phyloP scores from a whole-genome alignment of 2,329 filamentous ascomycete genomes.

The Alternaria triticimaculans region DNA sequence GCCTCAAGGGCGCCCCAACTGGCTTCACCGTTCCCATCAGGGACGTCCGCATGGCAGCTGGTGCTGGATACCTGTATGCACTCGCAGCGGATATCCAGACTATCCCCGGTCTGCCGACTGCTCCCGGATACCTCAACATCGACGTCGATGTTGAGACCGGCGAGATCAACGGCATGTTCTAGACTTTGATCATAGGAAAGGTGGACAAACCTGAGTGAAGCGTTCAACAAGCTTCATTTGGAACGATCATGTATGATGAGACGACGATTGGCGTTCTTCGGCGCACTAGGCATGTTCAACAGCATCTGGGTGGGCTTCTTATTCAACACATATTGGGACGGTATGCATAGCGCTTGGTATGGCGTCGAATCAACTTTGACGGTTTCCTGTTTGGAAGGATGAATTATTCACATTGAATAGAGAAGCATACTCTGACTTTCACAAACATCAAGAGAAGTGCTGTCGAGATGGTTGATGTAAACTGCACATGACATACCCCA shows the following conservation, averaged over 20 bases:
- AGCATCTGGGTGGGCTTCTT: slow-evolving; percentile 1
- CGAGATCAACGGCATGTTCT: slow-evolving; percentile 78
- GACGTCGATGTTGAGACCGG: slow-evolving; percentile 67
- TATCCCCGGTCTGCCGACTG: slow-evolving; percentile 92
- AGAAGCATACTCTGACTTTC: background rate
- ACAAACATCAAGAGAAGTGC: background rate
- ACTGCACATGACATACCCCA: background rate
- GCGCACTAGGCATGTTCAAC: slow-evolving; percentile 4
- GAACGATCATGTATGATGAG: slow-evolving; percentile 2
- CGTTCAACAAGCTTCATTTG: slow-evolving; percentile 12
- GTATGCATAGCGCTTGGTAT: slow-evolving; percentile 1
- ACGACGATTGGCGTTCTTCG: slow-evolving; percentile 3
- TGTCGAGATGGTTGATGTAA: background rate
- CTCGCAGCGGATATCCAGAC: slow-evolving; percentile 98
- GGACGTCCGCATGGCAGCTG: slow-evolving; percentile 91
- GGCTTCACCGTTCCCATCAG: slow-evolving; percentile 95
- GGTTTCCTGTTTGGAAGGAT: background rate
- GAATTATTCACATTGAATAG: background rate
- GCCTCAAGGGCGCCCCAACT: slow-evolving; percentile 91
- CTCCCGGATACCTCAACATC: slow-evolving; percentile 93
- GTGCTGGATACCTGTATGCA: slow-evolving; percentile 82
- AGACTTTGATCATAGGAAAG: slow-evolving; percentile 41
- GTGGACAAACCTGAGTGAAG: background rate
- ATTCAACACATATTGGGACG: slow-evolving; percentile 1
- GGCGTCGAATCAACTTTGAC: slow-evolving; percentile 7